phyloP scores from a whole-genome alignment of 108 stramenopile genomes.

The Skeletonema costatum region DNA sequence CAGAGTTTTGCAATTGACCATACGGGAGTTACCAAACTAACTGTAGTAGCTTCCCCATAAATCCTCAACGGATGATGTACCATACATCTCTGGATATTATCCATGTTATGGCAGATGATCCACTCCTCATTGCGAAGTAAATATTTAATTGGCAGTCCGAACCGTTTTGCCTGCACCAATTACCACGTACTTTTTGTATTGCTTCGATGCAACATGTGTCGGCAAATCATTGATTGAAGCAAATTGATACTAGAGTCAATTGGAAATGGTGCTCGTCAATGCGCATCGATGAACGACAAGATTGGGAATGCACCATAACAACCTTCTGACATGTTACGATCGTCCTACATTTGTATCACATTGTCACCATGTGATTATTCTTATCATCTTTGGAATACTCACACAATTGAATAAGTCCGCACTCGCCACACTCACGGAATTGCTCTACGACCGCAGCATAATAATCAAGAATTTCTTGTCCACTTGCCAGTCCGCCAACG shows the following conservation, averaged over 20 bases:
- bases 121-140: background rate
- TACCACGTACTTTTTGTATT: slow-evolving; percentile 7
- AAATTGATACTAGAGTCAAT: slow-evolving; percentile 7
- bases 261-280: background rate
- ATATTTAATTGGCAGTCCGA: slow-evolving; percentile 14
- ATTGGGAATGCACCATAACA: slow-evolving; percentile 6
- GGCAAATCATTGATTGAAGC: slow-evolving; percentile 4
- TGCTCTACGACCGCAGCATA: background rate
- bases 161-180: slow-evolving; percentile 13
- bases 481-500: background rate
- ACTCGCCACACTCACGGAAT: slow-evolving; percentile 9
- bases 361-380: background rate
- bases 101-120: slow-evolving; percentile 12
- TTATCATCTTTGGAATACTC: background rate
- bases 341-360: background rate
- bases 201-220: background rate
- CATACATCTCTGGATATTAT: slow-evolving; percentile 7
- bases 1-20: slow-evolving; percentile 5
- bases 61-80: slow-evolving; percentile 8
- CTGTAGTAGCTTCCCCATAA: background rate
- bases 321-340: slow-evolving; percentile 1
- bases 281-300: slow-evolving; percentile 11
- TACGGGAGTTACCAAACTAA: background rate
- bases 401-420: slow-evolving; percentile 9
- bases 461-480: slow-evolving; percentile 2